Conservation (phyloP, 1,284 basidiomycete genomes). For the Moesziomyces antarcticus region DNA sequence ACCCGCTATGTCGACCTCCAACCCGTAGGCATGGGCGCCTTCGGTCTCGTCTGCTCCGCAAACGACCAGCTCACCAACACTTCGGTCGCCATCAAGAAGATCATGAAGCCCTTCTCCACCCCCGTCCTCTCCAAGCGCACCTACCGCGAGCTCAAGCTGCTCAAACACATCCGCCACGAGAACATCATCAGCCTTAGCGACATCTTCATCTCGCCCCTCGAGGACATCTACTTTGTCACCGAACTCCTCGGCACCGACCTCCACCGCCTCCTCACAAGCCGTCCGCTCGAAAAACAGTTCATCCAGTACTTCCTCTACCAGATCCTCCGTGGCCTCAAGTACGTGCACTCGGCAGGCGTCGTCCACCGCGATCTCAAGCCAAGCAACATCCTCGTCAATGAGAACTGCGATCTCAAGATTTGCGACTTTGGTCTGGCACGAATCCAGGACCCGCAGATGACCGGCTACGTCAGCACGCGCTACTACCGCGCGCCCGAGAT, state of each 20-base stretch:
- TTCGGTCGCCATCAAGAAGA: slow-evolving; percentile 98
- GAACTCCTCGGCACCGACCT: slow-evolving; percentile 98
- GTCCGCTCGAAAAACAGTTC: slow-evolving; percentile 98
- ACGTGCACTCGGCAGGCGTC: slow-evolving; percentile 98
- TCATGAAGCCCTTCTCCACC: slow-evolving; percentile 97
- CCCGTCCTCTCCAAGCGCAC: slow-evolving; percentile 98
- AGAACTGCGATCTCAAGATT: slow-evolving; percentile 99
- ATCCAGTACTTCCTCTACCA: slow-evolving; percentile 99
- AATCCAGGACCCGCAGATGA: slow-evolving; percentile 96
- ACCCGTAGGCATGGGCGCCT: slow-evolving; percentile 97
- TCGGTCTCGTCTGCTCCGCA: slow-evolving; percentile 76
- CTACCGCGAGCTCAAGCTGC: slow-evolving; percentile 95
- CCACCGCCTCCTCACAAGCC: slow-evolving; percentile 92
- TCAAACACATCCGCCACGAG: slow-evolving; percentile 99
- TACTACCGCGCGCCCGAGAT: slow-evolving; percentile 99
- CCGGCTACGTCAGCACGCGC: slow-evolving; percentile 97
- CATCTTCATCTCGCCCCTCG: slow-evolving; percentile 98
- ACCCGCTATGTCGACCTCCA: slow-evolving; percentile 96
- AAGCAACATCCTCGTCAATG: slow-evolving; percentile 99
- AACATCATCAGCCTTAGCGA: slow-evolving; percentile 99
- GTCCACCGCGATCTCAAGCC: slow-evolving; percentile 97
- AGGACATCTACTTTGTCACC: slow-evolving; percentile 97
- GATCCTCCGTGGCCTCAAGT: slow-evolving; percentile 97
- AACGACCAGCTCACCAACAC: slow-evolving; percentile 96
- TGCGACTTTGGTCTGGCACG: slow-evolving; percentile 98